Conservation (phyloP, 495 filamentous ascomycete genomes). For the Podospora pseudoanserina region DNA sequence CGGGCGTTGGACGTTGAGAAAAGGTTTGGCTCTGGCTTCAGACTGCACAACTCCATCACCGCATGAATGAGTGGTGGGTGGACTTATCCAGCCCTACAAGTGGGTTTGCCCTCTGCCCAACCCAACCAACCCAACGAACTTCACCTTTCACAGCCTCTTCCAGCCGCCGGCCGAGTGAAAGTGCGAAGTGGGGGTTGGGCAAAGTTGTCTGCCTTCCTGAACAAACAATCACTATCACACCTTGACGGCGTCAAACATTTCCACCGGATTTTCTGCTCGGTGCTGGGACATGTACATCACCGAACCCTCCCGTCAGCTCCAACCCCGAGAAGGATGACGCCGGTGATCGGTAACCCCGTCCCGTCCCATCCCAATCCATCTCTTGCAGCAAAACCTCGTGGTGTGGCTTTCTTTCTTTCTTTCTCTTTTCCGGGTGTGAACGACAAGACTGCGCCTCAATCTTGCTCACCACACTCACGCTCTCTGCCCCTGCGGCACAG, state of each 20-base stretch:
- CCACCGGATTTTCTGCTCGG: too few species aligned
- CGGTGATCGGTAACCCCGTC: background rate
- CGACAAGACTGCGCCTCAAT: background rate
- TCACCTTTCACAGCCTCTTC: background rate
- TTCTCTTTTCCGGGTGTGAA: background rate
- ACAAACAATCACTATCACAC: too few species aligned
- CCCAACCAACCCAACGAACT: background rate
- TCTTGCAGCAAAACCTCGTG: background rate
- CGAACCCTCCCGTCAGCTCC: background rate
- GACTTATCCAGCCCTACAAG: background rate
- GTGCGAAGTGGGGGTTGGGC: background rate
- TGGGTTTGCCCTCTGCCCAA: background rate
- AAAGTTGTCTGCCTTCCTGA: too few species aligned
- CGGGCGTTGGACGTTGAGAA: constrained; percentile 1
- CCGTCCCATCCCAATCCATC: background rate
- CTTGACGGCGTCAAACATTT: too few species aligned
- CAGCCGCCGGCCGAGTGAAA: background rate
- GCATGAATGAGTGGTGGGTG: background rate
- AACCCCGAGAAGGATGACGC: background rate
- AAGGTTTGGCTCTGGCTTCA: background rate
- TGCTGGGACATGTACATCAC: too few species aligned
- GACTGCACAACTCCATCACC: background rate
- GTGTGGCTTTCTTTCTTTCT: background rate
- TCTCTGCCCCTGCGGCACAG: background rate
- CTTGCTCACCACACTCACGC: background rate